A percentile compares a stretch with the other conserved stretches of the same genome.
phyloP scores from a whole-genome alignment of 2,329 filamentous ascomycete genomes.

The Thelonectria blattea region DNA sequence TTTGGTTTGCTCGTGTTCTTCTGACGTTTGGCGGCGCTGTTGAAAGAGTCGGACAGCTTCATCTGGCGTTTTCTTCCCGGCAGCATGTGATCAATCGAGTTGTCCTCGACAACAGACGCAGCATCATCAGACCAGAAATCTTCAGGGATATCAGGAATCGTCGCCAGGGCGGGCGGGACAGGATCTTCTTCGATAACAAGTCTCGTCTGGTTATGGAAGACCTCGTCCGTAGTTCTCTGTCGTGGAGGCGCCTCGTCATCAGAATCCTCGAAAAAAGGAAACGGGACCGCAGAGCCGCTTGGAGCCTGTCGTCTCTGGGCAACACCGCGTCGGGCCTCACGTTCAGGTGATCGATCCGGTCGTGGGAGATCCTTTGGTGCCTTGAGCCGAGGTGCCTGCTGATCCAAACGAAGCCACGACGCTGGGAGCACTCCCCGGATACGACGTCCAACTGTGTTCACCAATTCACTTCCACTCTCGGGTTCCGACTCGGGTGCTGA shows the following conservation, averaged over 20 bases:
- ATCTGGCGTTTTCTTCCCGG: constrained; percentile 50
- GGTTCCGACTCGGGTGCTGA: constrained; percentile 40
- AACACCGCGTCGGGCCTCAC: constrained; percentile 54
- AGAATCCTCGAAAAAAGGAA: constrained; percentile 55
- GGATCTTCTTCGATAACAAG: constrained; percentile 28
- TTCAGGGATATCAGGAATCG: constrained; percentile 10
- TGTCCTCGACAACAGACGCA: constrained; percentile 55
- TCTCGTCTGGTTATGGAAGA: constrained; percentile 37
- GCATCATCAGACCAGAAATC: constrained; percentile 38
- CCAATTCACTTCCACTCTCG: constrained; percentile 50
- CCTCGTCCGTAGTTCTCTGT: constrained; percentile 31
- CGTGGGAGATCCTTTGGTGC: constrained; percentile 38
- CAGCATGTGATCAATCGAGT: constrained; percentile 59
- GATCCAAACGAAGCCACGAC: constrained; percentile 69
- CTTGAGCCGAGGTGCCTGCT: constrained; percentile 47
- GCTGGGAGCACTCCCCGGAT: constrained; percentile 69
- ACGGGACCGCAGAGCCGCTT: constrained; percentile 32
- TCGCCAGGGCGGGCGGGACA: background rate
- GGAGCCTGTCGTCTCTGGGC: constrained; percentile 52
- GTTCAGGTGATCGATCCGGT: constrained; percentile 46
- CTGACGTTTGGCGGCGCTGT: constrained; percentile 35
- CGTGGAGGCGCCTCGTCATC: constrained; percentile 46
- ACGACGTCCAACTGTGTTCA: constrained; percentile 49
- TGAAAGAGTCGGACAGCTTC: constrained; percentile 36
- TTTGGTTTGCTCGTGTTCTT: constrained; percentile 28